These are phyloP conservation scores for Mortierella sp. DNA, from an alignment of 371 early-diverging fungal species.

Conservation along the genomic window DNA sequence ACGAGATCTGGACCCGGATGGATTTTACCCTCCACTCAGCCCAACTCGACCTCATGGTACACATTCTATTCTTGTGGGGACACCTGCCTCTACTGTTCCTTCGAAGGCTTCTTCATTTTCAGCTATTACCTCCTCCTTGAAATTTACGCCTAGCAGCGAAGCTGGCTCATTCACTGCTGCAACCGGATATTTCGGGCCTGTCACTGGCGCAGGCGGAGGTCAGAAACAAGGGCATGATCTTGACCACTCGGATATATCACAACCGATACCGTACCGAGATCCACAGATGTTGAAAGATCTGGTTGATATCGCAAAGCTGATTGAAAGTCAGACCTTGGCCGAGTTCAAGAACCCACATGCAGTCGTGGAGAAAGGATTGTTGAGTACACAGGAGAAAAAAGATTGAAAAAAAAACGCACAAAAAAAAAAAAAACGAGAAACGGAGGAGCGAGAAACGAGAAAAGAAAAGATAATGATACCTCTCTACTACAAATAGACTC, in stretches of 20 bases:
- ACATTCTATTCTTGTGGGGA: conserved; percentile 29
- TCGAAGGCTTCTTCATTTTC: conserved; percentile 25
- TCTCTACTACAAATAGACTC: no score
- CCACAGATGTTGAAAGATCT: conserved; percentile 36
- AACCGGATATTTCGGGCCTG: background rate
- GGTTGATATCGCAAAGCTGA: conserved; percentile 34
- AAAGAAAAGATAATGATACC: no score
- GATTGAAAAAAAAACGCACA: background rate
- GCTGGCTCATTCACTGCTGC: background rate
- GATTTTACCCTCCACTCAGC: conserved; percentile 29
- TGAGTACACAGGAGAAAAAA: background rate
- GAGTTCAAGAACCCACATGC: conserved; percentile 42
- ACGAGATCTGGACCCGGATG: conserved; percentile 18
- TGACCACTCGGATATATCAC: background rate
- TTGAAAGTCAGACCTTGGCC: conserved; percentile 14
- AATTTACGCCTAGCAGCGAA: background rate
- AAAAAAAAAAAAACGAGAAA: background rate
- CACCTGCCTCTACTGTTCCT: conserved; percentile 11
- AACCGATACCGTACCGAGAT: conserved; percentile 19
- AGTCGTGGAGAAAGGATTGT: background rate
- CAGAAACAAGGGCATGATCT: background rate
- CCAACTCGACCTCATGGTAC: conserved; percentile 15
- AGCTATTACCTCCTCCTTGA: background rate
- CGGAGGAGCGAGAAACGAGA: background rate
- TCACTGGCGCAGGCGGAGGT: background rate